Evolutionary conservation across 2,329 filamentous ascomycete species (phyloP), one percentile per base, ranked within the genome.

Genomic region (Trichoderma hamatum): DNA sequence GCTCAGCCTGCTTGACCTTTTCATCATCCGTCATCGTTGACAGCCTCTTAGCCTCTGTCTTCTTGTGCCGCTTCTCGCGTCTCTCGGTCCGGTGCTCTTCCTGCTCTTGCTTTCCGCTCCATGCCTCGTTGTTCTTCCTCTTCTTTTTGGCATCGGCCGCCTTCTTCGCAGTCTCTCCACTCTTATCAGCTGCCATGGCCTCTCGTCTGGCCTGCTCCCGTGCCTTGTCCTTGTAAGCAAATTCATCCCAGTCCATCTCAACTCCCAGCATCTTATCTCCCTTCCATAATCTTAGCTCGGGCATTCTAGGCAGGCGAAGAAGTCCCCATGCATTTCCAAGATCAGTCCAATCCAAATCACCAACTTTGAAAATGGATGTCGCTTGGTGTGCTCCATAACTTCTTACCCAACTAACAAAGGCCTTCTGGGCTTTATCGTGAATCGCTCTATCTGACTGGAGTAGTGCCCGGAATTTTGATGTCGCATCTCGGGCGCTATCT

Each of bases 351-450:
- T 97, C 90, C 19, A 97, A 84, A 75, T 96, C 93, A 3, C 85
- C 79, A 2, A 93, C 83, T 13, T 92, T 89, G 83, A 99, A 99
- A 73, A 99, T 98, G 75, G 93, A 96, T 70, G 89, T 90, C 1
- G 95, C 94, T 73, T 94, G 89, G 76, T 98, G 96, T 75, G 96
- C 96, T 76, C 89, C 92, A 81, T 98, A 98, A 73, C 92, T 92
- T 76, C 94, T 89, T 1, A 97, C 89, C 92, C 94, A 98, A 76
- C 92, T 95, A 26, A 98, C 95, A 74, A 99, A 98, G 0, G 90
- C 96, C 71, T 90, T 89, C 76, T 97, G 93, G 0, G 92, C 94
- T 75, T 97, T 96, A 78, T 97, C 94, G 77, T 96, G 90, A 13
- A 96, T 77, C 3, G 82, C 84, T 54, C 85, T 81, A 71, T 88